These are phyloP conservation scores for Hibiscus syriacus DNA, from an alignment of 345 rosid species.

Conservation along the genomic window DNA sequence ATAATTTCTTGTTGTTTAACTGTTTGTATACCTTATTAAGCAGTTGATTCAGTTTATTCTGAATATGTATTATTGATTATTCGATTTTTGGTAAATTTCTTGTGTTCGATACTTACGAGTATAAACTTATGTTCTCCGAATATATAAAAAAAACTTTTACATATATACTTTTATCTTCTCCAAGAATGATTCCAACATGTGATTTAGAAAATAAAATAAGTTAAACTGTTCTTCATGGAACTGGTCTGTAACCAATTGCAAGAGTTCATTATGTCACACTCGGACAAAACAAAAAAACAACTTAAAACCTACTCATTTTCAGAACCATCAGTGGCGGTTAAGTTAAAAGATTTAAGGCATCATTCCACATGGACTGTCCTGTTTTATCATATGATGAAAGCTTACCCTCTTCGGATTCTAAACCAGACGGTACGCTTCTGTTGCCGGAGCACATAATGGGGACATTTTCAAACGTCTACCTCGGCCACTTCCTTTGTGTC, in stretches of 20 bases:
- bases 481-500: neutral
- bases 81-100: neutral
- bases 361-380: conserved; percentile 18
- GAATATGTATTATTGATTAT: neutral
- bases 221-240: too few species aligned
- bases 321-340: neutral
- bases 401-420: conserved; percentile 15
- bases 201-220: too few species aligned
- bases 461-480: conserved; percentile 8
- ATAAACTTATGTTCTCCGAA: too few species aligned
- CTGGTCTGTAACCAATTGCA: too few species aligned
- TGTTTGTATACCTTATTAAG: neutral
- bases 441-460: neutral
- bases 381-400: conserved; percentile 12
- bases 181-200: too few species aligned
- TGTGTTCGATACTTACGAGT: neutral
- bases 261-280: too few species aligned
- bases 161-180: too few species aligned
- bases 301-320: neutral
- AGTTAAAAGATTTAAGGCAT: conserved; percentile 8
- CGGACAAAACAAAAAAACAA: neutral
- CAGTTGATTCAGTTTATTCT: neutral
- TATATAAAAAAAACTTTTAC: too few species aligned
- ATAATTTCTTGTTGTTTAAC: neutral
- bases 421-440: conserved; percentile 2